Evolutionary conservation across 106 monocot genomes (phyloP).

Genomic region (Dendrobium officinale): DNA sequence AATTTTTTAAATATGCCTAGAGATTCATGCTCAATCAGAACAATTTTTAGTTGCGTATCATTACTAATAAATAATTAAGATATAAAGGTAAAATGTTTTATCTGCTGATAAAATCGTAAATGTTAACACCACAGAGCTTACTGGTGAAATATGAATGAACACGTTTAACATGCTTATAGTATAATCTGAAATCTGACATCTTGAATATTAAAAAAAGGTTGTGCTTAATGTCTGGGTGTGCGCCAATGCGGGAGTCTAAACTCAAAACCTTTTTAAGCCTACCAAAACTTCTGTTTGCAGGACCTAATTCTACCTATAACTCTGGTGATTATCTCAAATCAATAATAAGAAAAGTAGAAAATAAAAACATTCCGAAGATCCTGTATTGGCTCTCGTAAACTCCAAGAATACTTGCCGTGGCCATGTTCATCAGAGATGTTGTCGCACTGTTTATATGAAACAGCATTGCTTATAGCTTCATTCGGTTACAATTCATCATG

Average conservation of each 20-base stretch:
- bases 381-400: not conserved
- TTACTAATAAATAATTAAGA: too few species aligned
- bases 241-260: not conserved
- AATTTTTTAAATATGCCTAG: too few species aligned
- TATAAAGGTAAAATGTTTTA: too few species aligned
- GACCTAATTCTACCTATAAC: not conserved
- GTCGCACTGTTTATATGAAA: not conserved
- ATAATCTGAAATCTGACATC: too few species aligned
- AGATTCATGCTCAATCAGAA: too few species aligned
- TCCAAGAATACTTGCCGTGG: not conserved
- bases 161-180: too few species aligned
- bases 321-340: not conserved
- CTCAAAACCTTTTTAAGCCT: not conserved
- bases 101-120: too few species aligned
- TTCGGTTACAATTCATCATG: conserved; percentile 68
- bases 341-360: not conserved
- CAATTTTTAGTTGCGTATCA: too few species aligned
- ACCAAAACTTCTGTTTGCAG: not conserved
- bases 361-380: not conserved
- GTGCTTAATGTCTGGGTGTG: too few species aligned
- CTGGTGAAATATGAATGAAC: too few species aligned
- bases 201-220: too few species aligned
- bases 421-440: not conserved
- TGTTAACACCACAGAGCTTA: too few species aligned
- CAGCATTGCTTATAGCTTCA: not conserved